These are phyloP conservation scores for Pulicaria dysenterica DNA, from an alignment of 129 eudicot genomes.

Conservation along the genomic window DNA sequence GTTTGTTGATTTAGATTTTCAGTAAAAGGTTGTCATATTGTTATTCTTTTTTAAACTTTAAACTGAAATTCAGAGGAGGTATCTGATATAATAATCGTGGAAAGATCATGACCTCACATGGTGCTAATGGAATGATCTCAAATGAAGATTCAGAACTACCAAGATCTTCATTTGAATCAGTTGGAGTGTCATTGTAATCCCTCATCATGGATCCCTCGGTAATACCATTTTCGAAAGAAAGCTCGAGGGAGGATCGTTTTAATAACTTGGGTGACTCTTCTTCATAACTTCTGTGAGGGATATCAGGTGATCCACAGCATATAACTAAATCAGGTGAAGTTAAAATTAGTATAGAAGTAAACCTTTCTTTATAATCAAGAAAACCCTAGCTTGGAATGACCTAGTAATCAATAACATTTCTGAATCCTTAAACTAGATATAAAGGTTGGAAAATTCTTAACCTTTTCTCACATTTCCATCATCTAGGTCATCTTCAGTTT, in stretches of 20 bases:
- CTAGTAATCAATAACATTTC: background rate
- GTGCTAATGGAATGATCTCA: constrained; percentile 62
- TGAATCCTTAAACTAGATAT: background rate
- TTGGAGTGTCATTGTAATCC: constrained; percentile 27
- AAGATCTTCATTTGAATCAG: constrained; percentile 29
- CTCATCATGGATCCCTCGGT: constrained; percentile 50
- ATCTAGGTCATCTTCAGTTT: constrained; percentile 15
- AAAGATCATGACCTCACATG: constrained; percentile 36
- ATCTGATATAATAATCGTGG: background rate
- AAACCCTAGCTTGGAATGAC: constrained; percentile 40
- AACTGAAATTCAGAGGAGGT: no score
- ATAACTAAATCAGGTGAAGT: constrained; percentile 76
- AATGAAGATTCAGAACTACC: constrained; percentile 63
- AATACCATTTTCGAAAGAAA: constrained; percentile 81
- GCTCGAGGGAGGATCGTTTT: constrained; percentile 50
- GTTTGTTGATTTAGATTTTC: background rate
- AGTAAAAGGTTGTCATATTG: background rate
- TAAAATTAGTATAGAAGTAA: background rate
- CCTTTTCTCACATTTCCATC: constrained; percentile 11
- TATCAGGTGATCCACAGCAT: constrained; percentile 68
- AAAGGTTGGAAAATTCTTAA: background rate
- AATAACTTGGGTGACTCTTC: constrained; percentile 50
- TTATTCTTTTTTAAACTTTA: background rate
- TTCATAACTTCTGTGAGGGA: constrained; percentile 37
- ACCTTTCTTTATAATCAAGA: background rate